Evolutionary conservation across 129 eudicot genomes (phyloP).

Genomic region (Mikania micrantha): DNA sequence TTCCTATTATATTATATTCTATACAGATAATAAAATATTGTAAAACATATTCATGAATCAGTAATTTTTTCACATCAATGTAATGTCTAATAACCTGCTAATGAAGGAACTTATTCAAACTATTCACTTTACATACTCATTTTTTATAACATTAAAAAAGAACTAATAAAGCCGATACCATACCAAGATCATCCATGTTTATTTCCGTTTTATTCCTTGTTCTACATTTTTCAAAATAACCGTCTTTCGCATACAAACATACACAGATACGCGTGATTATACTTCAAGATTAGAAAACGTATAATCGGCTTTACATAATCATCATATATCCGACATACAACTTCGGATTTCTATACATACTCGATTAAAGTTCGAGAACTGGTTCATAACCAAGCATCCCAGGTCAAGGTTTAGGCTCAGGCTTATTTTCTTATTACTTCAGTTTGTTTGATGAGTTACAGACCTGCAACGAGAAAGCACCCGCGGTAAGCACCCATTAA

Average conservation of each 20-base stretch:
- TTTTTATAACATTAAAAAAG: too few species aligned
- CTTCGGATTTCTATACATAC: constrained; percentile 12
- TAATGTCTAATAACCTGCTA: too few species aligned
- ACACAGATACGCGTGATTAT: background rate
- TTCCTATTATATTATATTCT: too few species aligned
- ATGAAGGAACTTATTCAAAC: too few species aligned
- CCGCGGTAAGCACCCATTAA: constrained; percentile 37
- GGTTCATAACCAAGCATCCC: background rate
- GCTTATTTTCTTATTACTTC: constrained; percentile 38
- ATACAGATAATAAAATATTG: too few species aligned
- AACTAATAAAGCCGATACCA: background rate
- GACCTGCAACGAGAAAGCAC: constrained; percentile 39
- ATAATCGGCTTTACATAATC: background rate
- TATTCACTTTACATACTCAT: too few species aligned
- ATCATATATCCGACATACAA: background rate
- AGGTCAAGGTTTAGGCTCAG: background rate
- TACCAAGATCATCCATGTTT: background rate
- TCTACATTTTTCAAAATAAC: background rate
- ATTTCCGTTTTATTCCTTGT: too few species aligned
- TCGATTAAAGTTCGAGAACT: background rate
- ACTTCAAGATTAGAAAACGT: background rate
- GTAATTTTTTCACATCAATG: too few species aligned
- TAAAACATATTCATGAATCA: too few species aligned
- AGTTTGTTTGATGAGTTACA: constrained; percentile 20
- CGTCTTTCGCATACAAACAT: background rate